phyloP scores from a whole-genome alignment of 2,329 filamentous ascomycete species.

The Colletotrichum shisoi region DNA sequence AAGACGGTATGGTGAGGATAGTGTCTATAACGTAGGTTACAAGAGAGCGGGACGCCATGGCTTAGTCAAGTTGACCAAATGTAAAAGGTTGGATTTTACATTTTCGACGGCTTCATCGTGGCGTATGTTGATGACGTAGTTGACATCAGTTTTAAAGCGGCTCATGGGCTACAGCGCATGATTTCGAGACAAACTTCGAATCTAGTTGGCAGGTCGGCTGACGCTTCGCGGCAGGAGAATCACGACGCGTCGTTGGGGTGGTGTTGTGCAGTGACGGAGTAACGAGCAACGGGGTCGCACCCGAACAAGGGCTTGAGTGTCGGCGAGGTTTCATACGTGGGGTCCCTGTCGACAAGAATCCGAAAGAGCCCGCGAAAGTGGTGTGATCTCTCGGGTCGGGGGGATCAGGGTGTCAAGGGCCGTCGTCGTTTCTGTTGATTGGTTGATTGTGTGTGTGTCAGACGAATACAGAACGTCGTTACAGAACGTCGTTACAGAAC shows the following conservation, averaged over 20 bases:
- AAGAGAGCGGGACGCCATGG: too few species aligned
- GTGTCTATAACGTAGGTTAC: too few species aligned
- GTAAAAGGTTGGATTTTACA: too few species aligned
- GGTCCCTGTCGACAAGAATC: constrained; percentile 14
- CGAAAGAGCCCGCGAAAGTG: constrained; percentile 34
- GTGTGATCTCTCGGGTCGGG: constrained; percentile 33
- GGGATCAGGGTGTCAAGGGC: constrained; percentile 10
- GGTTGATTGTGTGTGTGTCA: neutral
- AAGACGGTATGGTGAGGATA: too few species aligned
- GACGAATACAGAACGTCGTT: neutral
- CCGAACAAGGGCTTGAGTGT: constrained; percentile 1
- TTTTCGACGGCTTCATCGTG: too few species aligned
- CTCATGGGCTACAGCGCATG: constrained; percentile 14
- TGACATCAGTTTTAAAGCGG: constrained; percentile 23
- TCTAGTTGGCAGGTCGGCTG: neutral
- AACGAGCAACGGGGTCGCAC: neutral
- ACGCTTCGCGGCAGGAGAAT: neutral
- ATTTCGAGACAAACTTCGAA: neutral
- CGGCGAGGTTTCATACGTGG: constrained; percentile 18
- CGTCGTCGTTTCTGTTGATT: constrained; percentile 8
- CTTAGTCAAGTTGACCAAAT: too few species aligned
- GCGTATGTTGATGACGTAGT: constrained; percentile 17
- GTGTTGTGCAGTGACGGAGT: neutral
- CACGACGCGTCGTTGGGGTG: neutral
- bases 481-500: too few species aligned